Evolutionary conservation across 805 yeast species (phyloP).

Genomic region (Lachancea dasiensis): DNA sequence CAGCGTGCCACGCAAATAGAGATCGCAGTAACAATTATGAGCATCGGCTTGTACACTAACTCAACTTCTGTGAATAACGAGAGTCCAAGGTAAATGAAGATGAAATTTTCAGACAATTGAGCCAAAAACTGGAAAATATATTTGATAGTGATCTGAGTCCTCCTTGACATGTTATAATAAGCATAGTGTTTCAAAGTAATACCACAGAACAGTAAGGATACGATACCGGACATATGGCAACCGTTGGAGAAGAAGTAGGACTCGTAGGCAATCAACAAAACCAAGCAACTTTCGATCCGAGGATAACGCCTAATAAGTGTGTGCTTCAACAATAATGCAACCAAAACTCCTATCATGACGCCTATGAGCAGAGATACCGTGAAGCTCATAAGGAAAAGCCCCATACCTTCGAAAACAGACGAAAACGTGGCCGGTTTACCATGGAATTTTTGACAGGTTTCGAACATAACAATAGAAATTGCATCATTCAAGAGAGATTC

Average conservation of each 20-base stretch:
- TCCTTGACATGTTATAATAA: slow-evolving; percentile 92
- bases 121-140: slow-evolving; percentile 92
- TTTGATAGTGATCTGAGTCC: slow-evolving; percentile 94
- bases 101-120: slow-evolving; percentile 92
- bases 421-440: slow-evolving; percentile 72
- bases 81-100: slow-evolving; percentile 89
- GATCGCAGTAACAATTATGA: slow-evolving; percentile 82
- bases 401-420: slow-evolving; percentile 88
- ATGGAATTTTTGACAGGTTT: slow-evolving; percentile 93
- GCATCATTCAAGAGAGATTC: slow-evolving; percentile 95
- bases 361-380: slow-evolving; percentile 89
- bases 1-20: slow-evolving; percentile 94
- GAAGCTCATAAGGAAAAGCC: slow-evolving; percentile 87
- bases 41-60: slow-evolving; percentile 85
- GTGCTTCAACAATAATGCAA: slow-evolving; percentile 86
- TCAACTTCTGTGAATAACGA: slow-evolving; percentile 95
- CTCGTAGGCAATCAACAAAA: slow-evolving; percentile 85
- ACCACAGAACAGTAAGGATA: slow-evolving; percentile 90
- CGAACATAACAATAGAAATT: slow-evolving; percentile 97
- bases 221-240: slow-evolving; percentile 99
- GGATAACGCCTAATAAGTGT: slow-evolving; percentile 91
- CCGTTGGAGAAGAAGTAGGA: slow-evolving; percentile 97
- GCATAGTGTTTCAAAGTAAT: slow-evolving; percentile 96
- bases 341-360: slow-evolving; percentile 75
- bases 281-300: slow-evolving; percentile 93